Percentiles rank a stretch among this genome's conserved stretches.
phyloP scores from a whole-genome alignment of 1,139 yeast species.

The Protomyces inundatus region DNA sequence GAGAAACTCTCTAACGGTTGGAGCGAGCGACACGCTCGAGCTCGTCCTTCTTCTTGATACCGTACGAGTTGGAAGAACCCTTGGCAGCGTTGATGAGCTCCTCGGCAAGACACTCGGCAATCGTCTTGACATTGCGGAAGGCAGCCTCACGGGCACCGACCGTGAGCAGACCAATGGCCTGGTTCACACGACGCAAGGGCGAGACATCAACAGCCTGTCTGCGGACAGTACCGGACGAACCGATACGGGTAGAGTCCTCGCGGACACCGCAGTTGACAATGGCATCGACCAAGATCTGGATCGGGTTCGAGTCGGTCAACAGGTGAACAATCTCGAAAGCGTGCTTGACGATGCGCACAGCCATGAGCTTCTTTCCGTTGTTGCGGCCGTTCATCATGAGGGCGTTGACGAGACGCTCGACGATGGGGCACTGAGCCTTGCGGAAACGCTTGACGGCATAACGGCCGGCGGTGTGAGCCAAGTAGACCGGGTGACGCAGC shows the following conservation, averaged over 20 bases:
- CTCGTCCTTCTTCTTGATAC: constrained; percentile 99
- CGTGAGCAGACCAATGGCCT: constrained; percentile 95
- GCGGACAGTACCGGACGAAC: constrained; percentile 99
- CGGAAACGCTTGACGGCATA: constrained; percentile 99
- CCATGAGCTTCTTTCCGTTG: constrained; percentile 99
- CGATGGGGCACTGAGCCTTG: constrained; percentile 99
- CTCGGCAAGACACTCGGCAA: constrained; percentile 99
- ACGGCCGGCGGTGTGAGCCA: constrained; percentile 99
- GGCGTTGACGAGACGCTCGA: constrained; percentile 99
- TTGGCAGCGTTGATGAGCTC: constrained; percentile 99
- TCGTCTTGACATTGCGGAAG: constrained; percentile 99
- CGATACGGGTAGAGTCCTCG: constrained; percentile 99
- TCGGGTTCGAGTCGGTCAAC: constrained; percentile 98
- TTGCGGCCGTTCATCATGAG: constrained; percentile 99
- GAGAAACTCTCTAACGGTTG: constrained; percentile 67
- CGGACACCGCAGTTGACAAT: constrained; percentile 99
- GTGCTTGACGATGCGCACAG: constrained; percentile 99
- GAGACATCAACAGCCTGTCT: constrained; percentile 99
- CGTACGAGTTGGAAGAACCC: constrained; percentile 99
- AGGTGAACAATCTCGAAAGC: constrained; percentile 78
- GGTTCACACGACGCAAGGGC: constrained; percentile 99
- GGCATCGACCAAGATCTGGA: constrained; percentile 99
- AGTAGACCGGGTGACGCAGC: constrained; percentile 95
- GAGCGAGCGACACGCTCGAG: constrained; percentile 99
- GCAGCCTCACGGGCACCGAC: constrained; percentile 99